Conservation (phyloP, 2,329 filamentous ascomycete genomes). For the Aureobasidium sp. region DNA sequence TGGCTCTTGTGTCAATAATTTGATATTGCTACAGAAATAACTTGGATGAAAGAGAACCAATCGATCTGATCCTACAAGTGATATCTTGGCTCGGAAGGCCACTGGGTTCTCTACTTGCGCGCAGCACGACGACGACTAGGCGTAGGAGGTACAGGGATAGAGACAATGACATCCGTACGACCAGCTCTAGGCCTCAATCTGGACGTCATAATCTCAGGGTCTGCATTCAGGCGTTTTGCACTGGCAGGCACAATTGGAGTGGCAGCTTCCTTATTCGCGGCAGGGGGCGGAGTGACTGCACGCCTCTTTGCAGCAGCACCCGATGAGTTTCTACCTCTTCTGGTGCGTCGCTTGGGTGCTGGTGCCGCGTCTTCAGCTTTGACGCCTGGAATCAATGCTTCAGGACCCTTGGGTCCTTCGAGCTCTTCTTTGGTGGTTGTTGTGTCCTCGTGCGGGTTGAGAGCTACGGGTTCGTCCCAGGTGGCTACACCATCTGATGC, state of each 20-base stretch:
- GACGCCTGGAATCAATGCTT: background rate
- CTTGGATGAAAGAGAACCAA: background rate
- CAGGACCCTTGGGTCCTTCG: conserved; percentile 1
- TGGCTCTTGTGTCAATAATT: background rate
- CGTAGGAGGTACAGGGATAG: background rate
- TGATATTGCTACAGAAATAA: background rate
- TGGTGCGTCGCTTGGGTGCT: background rate
- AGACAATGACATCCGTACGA: background rate
- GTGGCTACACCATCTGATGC: conserved; percentile 51
- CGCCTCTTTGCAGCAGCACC: background rate
- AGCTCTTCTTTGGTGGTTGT: background rate
- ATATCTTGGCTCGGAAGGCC: background rate
- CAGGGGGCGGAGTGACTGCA: background rate
- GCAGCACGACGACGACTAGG: conserved; percentile 1
- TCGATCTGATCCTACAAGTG: background rate
- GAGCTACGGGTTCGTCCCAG: conserved; percentile 10
- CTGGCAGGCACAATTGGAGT: background rate
- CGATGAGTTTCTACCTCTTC: background rate
- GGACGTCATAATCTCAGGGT: conserved; percentile 1
- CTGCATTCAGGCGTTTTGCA: background rate
- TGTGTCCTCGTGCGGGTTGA: background rate
- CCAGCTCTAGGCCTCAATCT: background rate
- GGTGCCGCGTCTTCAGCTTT: background rate
- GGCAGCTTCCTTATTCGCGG: background rate
- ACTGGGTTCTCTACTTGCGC: background rate